A percentile compares a stretch with the other conserved stretches of the same genome.
phyloP scores from a whole-genome alignment of 2,329 filamentous ascomycete genomes.

The Myrmaecium sp. region DNA sequence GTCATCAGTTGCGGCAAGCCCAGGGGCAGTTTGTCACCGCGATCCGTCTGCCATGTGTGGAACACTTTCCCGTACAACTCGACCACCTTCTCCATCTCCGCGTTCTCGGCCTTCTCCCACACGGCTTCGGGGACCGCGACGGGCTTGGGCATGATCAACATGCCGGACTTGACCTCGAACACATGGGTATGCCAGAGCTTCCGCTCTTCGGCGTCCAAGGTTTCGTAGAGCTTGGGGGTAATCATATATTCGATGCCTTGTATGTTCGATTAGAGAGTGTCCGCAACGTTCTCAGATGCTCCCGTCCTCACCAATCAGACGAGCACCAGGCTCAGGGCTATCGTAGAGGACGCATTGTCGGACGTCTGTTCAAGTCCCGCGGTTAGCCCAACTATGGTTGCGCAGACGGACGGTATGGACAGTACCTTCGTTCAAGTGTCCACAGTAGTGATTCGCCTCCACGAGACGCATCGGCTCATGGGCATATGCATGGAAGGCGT shows the following conservation, averaged over 20 bases:
- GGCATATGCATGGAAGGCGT: constrained; percentile 77
- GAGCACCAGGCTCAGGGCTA: constrained; percentile 44
- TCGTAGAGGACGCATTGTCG: constrained; percentile 81
- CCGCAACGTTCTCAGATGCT: too few relatives aligned
- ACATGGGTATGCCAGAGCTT: constrained; percentile 64
- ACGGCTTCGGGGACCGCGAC: constrained; percentile 35
- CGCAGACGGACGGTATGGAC: background rate
- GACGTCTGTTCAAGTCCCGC: constrained; percentile 43
- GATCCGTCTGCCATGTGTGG: constrained; percentile 75
- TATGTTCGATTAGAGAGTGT: too few relatives aligned
- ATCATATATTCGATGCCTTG: constrained; percentile 71
- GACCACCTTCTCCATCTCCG: constrained; percentile 64
- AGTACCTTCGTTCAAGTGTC: constrained; percentile 48
- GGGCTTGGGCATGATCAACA: constrained; percentile 60
- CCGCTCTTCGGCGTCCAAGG: constrained; percentile 49
- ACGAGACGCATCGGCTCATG: constrained; percentile 51
- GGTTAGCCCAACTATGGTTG: background rate
- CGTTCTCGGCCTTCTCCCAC: constrained; percentile 63
- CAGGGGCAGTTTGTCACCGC: constrained; percentile 46
- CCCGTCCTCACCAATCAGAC: constrained; percentile 60
- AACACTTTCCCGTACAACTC: constrained; percentile 69
- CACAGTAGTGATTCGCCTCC: constrained; percentile 74
- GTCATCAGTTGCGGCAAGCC: constrained; percentile 47
- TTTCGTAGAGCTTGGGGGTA: constrained; percentile 48
- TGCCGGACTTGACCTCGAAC: constrained; percentile 61